These are phyloP conservation scores for Panellus pusillus DNA, from an alignment of 768 basidiomycete species.

Conservation along the genomic window DNA sequence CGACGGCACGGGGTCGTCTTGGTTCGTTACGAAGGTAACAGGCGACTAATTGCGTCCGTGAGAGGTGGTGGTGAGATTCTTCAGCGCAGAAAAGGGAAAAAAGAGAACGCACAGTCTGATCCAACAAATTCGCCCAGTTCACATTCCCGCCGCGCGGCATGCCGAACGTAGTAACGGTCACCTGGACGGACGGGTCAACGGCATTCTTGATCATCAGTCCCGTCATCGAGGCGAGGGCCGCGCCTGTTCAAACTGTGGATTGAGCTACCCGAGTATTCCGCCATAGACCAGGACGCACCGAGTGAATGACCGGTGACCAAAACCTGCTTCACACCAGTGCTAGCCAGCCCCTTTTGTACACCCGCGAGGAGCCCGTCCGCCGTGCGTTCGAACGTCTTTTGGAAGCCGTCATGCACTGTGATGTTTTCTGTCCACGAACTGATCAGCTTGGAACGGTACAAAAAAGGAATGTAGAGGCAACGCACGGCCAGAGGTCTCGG, in stretches of 20 bases:
- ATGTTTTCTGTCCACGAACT: constrained; percentile 24
- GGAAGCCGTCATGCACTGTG: constrained; percentile 42
- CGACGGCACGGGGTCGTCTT: constrained; percentile 43
- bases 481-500: constrained; percentile 24
- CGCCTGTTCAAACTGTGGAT: constrained; percentile 26
- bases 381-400: constrained; percentile 38
- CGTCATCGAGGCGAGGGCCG: constrained; percentile 47
- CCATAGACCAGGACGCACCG: constrained; percentile 23
- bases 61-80: too few species aligned
- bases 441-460: background rate
- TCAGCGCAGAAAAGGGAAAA: background rate
- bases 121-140: constrained; percentile 44
- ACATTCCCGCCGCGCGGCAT: constrained; percentile 46
- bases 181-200: constrained; percentile 33
- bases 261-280: background rate
- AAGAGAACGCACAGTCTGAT: constrained; percentile 26
- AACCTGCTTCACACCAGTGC: constrained; percentile 33
- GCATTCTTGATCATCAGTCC: constrained; percentile 38
- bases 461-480: background rate
- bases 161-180: constrained; percentile 40
- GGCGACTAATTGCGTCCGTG: constrained; percentile 23
- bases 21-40: constrained; percentile 35
- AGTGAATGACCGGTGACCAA: constrained; percentile 42
- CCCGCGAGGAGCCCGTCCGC: constrained; percentile 35
- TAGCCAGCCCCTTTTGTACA: constrained; percentile 30